Base-by-base conservation (phyloP, 306 rosid genomes). In the Quercus dentata region DNA sequence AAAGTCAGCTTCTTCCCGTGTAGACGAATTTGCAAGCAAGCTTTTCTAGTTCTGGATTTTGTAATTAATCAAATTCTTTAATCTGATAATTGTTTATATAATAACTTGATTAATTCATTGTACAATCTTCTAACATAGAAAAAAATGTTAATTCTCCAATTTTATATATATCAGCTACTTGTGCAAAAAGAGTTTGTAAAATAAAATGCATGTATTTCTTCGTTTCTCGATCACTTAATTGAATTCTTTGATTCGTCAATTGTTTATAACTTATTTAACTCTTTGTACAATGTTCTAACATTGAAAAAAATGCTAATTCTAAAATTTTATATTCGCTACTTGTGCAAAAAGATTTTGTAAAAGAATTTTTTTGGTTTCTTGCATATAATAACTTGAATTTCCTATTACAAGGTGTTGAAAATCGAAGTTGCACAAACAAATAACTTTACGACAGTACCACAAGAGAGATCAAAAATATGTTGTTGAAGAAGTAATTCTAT, bases 11-110 rank as follows among this genome's bases (percentile, higher is more conserved):
- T 75, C 88, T 0, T 83, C 38, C 56, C 81, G 92, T 0, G 25
- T 55, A 38, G 82, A 89, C 8, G 97, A 92, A 85, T 89, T 92
- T 12, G 96, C 89, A 0, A 88, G 94, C 87, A 93, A 91, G 57
- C 76, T 93, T 4, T 91, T 91, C 54, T 87, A 44, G 78, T 59
- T 19, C 14, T 52, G 20, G 3, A 62, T 11, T 11, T 12, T 8
- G 35, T 62, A 4, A 5, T 25, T 62, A 25, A 13, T 13, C 18
- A 4, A 4, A 62, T 62, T 59, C 17, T 59, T 58, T 8, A 13
- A 57, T 57, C 15, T 46, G 54, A 2, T 12, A 12, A 46, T 46
- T 46, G 17, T 46, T 11, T 46, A 78, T 25, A 25, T 25, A 25
- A 25, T 44, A 4, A 46, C 44, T 38, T 44, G 3, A 13, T 35